Conservation (phyloP, 176 grass and related monocot species). For the Ensete ventricosum region DNA sequence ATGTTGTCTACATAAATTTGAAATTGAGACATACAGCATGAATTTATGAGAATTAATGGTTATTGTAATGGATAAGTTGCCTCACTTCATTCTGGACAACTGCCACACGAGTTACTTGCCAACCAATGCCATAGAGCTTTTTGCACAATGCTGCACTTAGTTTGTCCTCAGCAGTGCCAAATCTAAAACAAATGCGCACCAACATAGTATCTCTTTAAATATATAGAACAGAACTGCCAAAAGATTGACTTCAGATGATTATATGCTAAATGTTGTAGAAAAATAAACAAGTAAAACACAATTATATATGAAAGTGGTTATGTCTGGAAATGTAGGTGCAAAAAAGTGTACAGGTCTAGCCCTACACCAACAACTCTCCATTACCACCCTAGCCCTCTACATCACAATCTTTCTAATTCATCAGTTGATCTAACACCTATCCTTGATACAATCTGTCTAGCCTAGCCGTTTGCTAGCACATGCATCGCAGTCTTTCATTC, state of each 20-base stretch:
- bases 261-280: neutral
- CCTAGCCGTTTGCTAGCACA: neutral
- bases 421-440: neutral
- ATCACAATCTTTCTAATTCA: neutral
- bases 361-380: neutral
- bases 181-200: constrained; percentile 43
- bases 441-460: neutral
- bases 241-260: neutral
- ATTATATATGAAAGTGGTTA: neutral
- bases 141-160: constrained; percentile 61
- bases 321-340: too few species aligned
- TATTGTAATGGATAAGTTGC: constrained; percentile 9
- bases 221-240: neutral
- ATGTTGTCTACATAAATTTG: neutral
- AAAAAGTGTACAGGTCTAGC: neutral
- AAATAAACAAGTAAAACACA: neutral
- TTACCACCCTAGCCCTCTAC: neutral
- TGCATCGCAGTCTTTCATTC: too few species aligned
- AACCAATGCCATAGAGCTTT: constrained; percentile 86
- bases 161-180: constrained; percentile 68
- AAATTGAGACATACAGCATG: neutral
- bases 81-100: constrained; percentile 83
- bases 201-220: neutral
- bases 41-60: neutral
- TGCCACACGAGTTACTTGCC: constrained; percentile 63